Base-by-base conservation (phyloP, 1,284 basidiomycete species). In the Sporisorium scitamineum region DNA sequence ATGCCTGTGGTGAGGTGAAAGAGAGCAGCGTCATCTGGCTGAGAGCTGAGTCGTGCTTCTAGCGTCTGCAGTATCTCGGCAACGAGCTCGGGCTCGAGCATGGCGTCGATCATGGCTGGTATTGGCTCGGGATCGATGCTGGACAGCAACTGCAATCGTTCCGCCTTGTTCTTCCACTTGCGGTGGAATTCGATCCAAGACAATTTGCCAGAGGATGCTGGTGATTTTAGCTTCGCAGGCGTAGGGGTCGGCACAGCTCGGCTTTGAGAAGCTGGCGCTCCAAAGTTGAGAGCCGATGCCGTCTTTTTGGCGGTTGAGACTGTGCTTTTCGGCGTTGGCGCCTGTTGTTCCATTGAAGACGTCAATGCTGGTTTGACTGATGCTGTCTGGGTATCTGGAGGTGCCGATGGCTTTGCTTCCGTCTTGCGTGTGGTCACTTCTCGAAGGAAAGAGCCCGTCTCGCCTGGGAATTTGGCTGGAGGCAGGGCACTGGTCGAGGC, bases 121-220 rank as follows among this genome's bases (percentile, higher is more conserved):
- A 73, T 61, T 26, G 70, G 41, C 4, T 59, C 61, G 1, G 65
- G 31, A 16, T 68, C 58, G 24, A 69, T 53, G 6, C 53, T 54
- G 2, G 53, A 41, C 1, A 73, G 55, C 44, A 73, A 39, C 8
- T 54, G 4, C 42, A 64, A 10, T 10, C 65, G 70, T 0, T 37
- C 52, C 14, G 39, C 5, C 54, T 55, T 65, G 56, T 61, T 60
- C 52, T 78, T 79, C 70, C 70, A 73, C 26, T 54, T 66, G 20
- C 68, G 66, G 20, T 75, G 61, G 37, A 75, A 79, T 27, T 78
- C 78, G 29, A 75, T 64, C 14, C 73, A 61, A 14, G 64, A 60
- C 45, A 72, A 52, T 26, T 52, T 68, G 10, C 31, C 32, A 9
- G 45, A 11, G 2, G 34, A n/a, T 8, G 37, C 1, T 20, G n/a